Percentiles rank a stretch among this genome's conserved stretches.
Conservation (phyloP, 305 asterid genomes). For the Fraxinus sp. region DNA sequence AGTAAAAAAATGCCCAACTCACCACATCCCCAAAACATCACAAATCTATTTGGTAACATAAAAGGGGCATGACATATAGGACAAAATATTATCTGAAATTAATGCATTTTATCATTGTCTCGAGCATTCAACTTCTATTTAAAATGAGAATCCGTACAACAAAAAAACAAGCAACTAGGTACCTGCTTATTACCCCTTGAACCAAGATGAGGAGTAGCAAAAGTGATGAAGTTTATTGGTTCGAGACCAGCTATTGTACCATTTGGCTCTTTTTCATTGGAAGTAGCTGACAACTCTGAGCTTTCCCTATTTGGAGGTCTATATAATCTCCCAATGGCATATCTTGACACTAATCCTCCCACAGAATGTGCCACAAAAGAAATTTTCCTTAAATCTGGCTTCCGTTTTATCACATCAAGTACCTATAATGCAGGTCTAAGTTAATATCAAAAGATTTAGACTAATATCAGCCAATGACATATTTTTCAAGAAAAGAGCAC, state of each 20-base stretch:
- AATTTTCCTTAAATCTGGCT: constrained; percentile 66
- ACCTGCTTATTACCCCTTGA: constrained; percentile 99
- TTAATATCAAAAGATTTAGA: constrained; percentile 19
- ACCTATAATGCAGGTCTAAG: constrained; percentile 50
- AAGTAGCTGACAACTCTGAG: constrained; percentile 39
- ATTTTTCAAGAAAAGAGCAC: constrained; percentile 13
- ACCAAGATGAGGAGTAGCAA: constrained; percentile 99
- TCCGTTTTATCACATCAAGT: constrained; percentile 66
- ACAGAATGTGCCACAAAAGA: constrained; percentile 97
- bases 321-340: constrained; percentile 77
- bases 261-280: constrained; percentile 42
- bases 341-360: constrained; percentile 96
- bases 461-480: background rate
- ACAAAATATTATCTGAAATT: background rate
- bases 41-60: background rate
- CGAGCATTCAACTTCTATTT: background rate
- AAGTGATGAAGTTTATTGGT: constrained; percentile 80
- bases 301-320: constrained; percentile 47
- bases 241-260: constrained; percentile 81
- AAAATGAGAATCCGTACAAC: background rate
- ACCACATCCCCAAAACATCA: background rate
- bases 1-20: background rate
- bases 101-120: background rate
- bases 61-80: background rate
- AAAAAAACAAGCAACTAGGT: constrained; percentile 6